Evolutionary conservation across 176 grass and related monocot genomes (phyloP).

Genomic region (Miscanthus lutarioriparius): DNA sequence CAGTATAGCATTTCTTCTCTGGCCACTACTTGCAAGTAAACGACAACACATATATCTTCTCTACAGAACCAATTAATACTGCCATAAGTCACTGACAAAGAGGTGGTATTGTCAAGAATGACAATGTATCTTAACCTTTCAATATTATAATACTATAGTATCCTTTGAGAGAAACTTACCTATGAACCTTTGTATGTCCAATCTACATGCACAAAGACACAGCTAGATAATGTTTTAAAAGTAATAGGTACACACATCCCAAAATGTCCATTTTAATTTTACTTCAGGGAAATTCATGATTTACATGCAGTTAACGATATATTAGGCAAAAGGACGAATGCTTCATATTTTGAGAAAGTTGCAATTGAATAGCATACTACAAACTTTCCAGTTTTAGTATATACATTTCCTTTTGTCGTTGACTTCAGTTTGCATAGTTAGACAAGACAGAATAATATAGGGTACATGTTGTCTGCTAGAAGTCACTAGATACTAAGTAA

Average conservation of each 20-base stretch:
- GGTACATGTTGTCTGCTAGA: background rate
- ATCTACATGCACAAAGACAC: background rate
- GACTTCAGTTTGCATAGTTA: constrained; percentile 4
- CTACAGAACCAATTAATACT: background rate
- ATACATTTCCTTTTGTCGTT: background rate
- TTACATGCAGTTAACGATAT: background rate
- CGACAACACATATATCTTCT: background rate
- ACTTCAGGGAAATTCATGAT: background rate
- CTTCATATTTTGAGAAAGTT: background rate
- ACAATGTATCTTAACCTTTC: background rate
- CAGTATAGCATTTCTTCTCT: background rate
- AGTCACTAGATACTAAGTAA: background rate
- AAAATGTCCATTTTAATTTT: background rate
- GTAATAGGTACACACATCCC: background rate
- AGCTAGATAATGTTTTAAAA: background rate
- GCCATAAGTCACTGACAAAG: background rate
- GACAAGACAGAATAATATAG: background rate
- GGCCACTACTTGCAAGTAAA: background rate
- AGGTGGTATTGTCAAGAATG: background rate
- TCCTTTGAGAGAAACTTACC: background rate
- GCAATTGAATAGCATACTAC: constrained; percentile 3
- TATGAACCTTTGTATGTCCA: background rate
- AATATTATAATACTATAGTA: background rate
- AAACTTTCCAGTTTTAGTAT: background rate
- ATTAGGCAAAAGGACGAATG: background rate